Evolutionary conservation across 768 basidiomycete genomes (phyloP).

Genomic region (Amanita jacksonii): DNA sequence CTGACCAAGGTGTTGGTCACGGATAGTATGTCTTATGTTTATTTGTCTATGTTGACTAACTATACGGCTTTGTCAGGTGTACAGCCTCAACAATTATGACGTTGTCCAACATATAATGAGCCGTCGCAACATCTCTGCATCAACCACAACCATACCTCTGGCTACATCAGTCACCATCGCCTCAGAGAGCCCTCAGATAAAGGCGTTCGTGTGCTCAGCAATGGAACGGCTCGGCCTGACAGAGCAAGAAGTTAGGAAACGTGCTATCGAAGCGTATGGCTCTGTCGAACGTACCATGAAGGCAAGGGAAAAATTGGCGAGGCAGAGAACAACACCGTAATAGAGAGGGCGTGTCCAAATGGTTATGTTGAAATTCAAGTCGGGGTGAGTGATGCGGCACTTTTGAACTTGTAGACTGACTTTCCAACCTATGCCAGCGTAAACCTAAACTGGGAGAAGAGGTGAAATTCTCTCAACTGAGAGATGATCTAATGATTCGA

Average conservation of each 20-base stretch:
- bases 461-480: slow-evolving; percentile 9
- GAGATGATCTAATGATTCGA: slow-evolving; percentile 12
- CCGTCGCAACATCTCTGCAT: slow-evolving; percentile 2
- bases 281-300: slow-evolving; percentile 9
- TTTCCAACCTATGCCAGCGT: slow-evolving; percentile 8
- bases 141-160: slow-evolving; percentile 5
- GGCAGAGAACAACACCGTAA: slow-evolving; percentile 9
- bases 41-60: no score
- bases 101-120: background rate
- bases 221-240: slow-evolving; percentile 7
- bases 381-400: slow-evolving; percentile 8
- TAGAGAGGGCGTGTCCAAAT: slow-evolving; percentile 6
- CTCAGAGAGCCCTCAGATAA: slow-evolving; percentile 6
- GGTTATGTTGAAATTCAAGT: slow-evolving; percentile 9
- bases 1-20: no score
- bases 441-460: slow-evolving; percentile 10
- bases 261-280: slow-evolving; percentile 7
- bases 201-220: slow-evolving; percentile 7
- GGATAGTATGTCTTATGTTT: no score
- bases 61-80: no score
- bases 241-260: slow-evolving; percentile 10
- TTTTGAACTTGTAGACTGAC: slow-evolving; percentile 7
- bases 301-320: slow-evolving; percentile 6
- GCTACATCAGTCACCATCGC: slow-evolving; percentile 1
- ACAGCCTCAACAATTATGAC: no score